These are phyloP conservation scores for Phlyctochytrium planicorne DNA, from an alignment of 192 early-diverging fungal genomes.

Conservation along the genomic window DNA sequence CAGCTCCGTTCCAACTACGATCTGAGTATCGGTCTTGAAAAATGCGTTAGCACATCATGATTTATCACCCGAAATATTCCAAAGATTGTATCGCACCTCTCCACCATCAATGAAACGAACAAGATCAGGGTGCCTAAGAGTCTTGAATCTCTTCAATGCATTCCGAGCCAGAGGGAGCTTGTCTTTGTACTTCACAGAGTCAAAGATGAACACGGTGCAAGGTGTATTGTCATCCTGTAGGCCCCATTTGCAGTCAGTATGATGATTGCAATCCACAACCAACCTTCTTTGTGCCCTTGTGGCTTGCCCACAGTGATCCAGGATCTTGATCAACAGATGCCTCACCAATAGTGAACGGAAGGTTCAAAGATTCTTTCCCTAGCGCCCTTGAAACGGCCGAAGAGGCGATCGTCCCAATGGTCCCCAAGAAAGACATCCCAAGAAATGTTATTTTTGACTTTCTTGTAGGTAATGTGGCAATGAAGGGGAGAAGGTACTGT, in stretches of 20 bases:
- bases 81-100: conserved; percentile 78
- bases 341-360: not conserved
- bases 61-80: conserved; percentile 5
- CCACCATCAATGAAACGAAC: conserved; percentile 83
- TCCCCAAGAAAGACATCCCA: not conserved
- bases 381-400: not conserved
- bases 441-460: too few species aligned
- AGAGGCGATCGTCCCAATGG: not conserved
- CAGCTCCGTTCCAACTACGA: conserved; percentile 88
- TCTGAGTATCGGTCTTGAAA: conserved; percentile 62
- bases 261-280: not conserved
- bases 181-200: conserved; percentile 61
- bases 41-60: not conserved
- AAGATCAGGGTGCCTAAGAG: conserved; percentile 87
- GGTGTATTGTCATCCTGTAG: not conserved
- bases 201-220: conserved; percentile 78
- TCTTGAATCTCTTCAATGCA: conserved; percentile 80
- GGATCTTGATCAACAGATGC: not conserved
- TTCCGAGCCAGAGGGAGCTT: conserved; percentile 84
- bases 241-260: too few species aligned
- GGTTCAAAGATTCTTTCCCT: not conserved
- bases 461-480: too few species aligned
- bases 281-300: not conserved
- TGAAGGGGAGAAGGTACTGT: too few species aligned
- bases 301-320: not conserved